Evolutionary conservation across 192 early-diverging fungal species (phyloP).

Genomic region (Phycomyces blakesleeanus): DNA sequence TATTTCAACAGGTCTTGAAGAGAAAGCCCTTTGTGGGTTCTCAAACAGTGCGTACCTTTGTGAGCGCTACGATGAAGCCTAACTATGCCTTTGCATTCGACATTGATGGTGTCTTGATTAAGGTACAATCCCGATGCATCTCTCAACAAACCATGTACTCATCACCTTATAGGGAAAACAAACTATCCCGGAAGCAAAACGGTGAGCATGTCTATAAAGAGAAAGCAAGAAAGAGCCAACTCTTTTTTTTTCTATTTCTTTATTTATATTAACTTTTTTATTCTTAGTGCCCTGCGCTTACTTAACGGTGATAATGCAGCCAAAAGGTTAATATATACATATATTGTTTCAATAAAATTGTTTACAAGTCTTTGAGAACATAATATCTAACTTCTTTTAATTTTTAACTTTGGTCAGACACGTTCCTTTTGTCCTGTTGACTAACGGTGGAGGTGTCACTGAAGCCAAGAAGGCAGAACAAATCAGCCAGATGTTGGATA

Average conservation of each 20-base stretch:
- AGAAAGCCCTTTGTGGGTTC: background rate
- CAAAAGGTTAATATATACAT: slow-evolving; percentile 28
- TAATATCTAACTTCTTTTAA: too few species aligned
- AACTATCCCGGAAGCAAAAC: slow-evolving; percentile 61
- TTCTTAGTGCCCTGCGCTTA: slow-evolving; percentile 55
- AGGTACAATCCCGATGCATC: slow-evolving; percentile 35
- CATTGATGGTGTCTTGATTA: slow-evolving; percentile 87
- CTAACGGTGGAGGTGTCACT: slow-evolving; percentile 84
- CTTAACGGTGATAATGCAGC: slow-evolving; percentile 55
- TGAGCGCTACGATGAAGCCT: slow-evolving; percentile 6
- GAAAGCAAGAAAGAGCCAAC: background rate
- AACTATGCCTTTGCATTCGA: slow-evolving; percentile 55
- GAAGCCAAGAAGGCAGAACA: slow-evolving; percentile 71
- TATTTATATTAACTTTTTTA: background rate
- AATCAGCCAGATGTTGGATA: slow-evolving; percentile 53
- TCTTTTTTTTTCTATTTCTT: background rate
- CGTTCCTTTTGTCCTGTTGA: slow-evolving; percentile 76
- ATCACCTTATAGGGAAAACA: slow-evolving; percentile 50
- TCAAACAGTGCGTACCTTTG: background rate
- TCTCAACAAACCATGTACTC: background rate
- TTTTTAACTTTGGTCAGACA: slow-evolving; percentile 42
- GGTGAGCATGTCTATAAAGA: slow-evolving; percentile 8
- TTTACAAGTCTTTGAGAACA: too few species aligned
- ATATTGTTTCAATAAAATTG: background rate
- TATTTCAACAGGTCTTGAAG: too few species aligned